These are phyloP conservation scores for Colletotrichum salicis DNA, from an alignment of 2,329 filamentous ascomycete species.

Conservation along the genomic window DNA sequence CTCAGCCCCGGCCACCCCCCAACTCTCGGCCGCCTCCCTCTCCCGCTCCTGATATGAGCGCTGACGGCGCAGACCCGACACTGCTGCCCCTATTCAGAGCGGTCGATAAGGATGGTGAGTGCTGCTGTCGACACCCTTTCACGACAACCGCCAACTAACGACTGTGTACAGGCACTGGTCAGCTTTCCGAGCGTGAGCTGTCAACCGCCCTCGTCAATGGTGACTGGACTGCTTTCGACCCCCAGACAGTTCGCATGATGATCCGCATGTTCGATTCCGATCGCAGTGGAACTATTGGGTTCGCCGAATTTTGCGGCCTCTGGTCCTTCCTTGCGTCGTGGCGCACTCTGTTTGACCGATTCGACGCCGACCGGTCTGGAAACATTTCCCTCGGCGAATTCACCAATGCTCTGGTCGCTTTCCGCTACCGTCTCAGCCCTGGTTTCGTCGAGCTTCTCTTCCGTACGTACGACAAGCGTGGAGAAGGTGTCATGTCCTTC, in stretches of 20 bases:
- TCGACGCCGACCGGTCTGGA: slow-evolving; percentile 87
- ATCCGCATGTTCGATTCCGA: slow-evolving; percentile 99
- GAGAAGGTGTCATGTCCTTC: slow-evolving; percentile 81
- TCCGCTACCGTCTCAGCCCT: slow-evolving; percentile 89
- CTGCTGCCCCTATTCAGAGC: slow-evolving; percentile 88
- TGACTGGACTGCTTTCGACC: slow-evolving; percentile 93
- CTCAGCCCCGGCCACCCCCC: slow-evolving; percentile 64
- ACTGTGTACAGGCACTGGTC: slow-evolving; percentile 70
- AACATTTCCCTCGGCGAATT: slow-evolving; percentile 90
- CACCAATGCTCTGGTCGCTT: slow-evolving; percentile 87
- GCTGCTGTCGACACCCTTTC: neutral
- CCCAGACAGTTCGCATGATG: slow-evolving; percentile 97
- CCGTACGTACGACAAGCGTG: slow-evolving; percentile 84
- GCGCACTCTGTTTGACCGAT: slow-evolving; percentile 94
- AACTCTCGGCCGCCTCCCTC: slow-evolving; percentile 73
- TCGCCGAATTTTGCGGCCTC: slow-evolving; percentile 94
- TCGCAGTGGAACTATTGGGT: slow-evolving; percentile 87
- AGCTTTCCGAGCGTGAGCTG: slow-evolving; percentile 87
- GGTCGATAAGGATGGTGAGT: slow-evolving; percentile 83
- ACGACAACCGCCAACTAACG: slow-evolving; percentile 9
- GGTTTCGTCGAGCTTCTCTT: slow-evolving; percentile 89
- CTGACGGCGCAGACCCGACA: slow-evolving; percentile 70
- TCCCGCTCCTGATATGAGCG: slow-evolving; percentile 62
- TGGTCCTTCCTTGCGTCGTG: slow-evolving; percentile 97
- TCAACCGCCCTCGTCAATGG: slow-evolving; percentile 93